These are phyloP conservation scores for Saccharomyces eubayanus DNA, from an alignment of 805 yeast genomes.

Conservation along the genomic window DNA sequence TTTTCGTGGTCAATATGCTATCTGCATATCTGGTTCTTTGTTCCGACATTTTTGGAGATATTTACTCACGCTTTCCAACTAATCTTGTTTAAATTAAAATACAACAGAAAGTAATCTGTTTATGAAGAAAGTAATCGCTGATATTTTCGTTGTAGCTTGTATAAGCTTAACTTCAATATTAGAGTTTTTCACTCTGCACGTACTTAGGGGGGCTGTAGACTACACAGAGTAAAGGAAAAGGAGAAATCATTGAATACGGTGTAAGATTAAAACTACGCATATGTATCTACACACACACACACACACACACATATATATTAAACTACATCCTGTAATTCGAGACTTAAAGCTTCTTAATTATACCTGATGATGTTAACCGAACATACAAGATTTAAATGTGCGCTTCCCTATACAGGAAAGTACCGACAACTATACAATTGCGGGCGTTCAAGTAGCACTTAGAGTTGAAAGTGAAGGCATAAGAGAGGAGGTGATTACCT, in stretches of 20 bases:
- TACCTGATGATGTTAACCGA: no score
- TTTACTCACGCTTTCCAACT: background rate
- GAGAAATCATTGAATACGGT: background rate
- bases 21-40: constrained; percentile 34
- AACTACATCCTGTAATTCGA: no score
- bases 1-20: constrained; percentile 36
- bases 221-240: background rate
- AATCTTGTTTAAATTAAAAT: background rate
- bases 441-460: background rate
- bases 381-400: background rate
- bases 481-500: background rate
- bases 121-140: background rate
- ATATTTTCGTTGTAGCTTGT: background rate
- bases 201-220: background rate
- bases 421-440: background rate
- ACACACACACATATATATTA: background rate
- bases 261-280: background rate
- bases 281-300: background rate
- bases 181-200: background rate
- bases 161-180: background rate
- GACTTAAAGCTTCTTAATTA: background rate
- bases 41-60: constrained; percentile 12
- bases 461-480: background rate
- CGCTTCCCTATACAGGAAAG: background rate
- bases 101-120: background rate